Evolutionary conservation across 225 moss, liverwort and hornwort species (phyloP).

Genomic region (Physcomitrellopsis africana): DNA sequence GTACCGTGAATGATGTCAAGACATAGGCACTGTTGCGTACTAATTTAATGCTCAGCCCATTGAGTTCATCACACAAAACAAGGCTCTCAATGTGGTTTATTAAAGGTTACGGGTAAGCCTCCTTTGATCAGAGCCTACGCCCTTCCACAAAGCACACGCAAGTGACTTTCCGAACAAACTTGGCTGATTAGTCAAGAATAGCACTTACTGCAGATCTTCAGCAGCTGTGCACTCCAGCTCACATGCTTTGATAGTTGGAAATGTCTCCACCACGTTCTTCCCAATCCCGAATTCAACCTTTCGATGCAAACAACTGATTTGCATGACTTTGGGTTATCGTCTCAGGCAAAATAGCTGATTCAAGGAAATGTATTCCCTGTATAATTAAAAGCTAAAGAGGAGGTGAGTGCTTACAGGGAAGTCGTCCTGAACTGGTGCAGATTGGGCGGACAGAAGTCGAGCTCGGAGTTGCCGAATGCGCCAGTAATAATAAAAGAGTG

Average conservation of each 20-base stretch:
- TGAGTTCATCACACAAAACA: not conserved
- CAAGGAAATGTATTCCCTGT: too few relatives aligned
- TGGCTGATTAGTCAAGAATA: not conserved
- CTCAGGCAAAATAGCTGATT: too few relatives aligned
- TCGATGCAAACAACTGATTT: not conserved
- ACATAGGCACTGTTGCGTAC: slow-evolving; percentile 4
- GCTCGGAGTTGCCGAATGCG: slow-evolving; percentile 65
- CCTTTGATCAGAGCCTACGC: not conserved
- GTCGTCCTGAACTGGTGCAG: slow-evolving; percentile 41
- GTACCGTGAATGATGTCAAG: not conserved
- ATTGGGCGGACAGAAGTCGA: slow-evolving; percentile 52
- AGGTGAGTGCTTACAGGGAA: slow-evolving; percentile 39
- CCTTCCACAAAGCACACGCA: not conserved
- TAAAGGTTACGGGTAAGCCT: not conserved
- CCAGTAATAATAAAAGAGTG: slow-evolving; percentile 70
- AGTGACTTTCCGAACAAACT: not conserved
- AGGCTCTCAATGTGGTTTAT: not conserved
- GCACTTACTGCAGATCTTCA: slow-evolving; percentile 56
- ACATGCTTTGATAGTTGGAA: slow-evolving; percentile 60
- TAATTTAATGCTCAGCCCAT: not conserved
- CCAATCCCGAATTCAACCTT: slow-evolving; percentile 61
- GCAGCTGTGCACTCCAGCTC: slow-evolving; percentile 55
- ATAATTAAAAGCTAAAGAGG: too few relatives aligned
- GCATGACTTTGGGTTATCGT: not conserved
- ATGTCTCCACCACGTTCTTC: slow-evolving; percentile 63